These are phyloP conservation scores for Tolypocladium ovalisporum DNA, from an alignment of 2,329 filamentous ascomycete species.

Conservation along the genomic window DNA sequence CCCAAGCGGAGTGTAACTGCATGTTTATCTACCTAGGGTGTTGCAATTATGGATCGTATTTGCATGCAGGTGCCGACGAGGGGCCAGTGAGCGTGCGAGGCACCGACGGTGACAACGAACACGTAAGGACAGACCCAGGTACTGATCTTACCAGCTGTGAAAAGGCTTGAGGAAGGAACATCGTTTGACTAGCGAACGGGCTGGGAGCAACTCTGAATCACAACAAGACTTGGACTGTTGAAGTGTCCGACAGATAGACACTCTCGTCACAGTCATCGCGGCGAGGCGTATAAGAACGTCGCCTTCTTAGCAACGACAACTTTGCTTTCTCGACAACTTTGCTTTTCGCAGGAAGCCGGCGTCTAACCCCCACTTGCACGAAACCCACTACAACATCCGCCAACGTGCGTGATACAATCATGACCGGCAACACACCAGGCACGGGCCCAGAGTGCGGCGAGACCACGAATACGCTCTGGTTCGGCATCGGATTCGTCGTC, in stretches of 20 bases:
- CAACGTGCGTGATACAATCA: not conserved
- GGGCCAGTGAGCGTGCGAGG: too few relatives aligned
- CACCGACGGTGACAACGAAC: too few relatives aligned
- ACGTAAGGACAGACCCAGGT: too few relatives aligned
- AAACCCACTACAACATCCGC: not conserved
- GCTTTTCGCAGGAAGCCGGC: not conserved
- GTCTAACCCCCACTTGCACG: not conserved
- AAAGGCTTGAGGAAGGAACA: too few relatives aligned
- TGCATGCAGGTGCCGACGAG: too few relatives aligned
- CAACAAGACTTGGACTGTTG: too few relatives aligned
- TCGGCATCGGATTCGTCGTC: not conserved
- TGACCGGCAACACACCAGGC: not conserved
- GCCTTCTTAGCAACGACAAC: not conserved
- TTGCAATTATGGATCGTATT: too few relatives aligned
- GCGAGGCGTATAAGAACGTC: not conserved
- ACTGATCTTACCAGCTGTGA: too few relatives aligned
- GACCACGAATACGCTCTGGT: not conserved
- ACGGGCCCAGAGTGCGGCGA: not conserved
- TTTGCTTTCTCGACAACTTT: not conserved
- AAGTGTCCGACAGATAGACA: too few relatives aligned
- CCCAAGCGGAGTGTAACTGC: too few relatives aligned
- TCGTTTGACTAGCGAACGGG: too few relatives aligned
- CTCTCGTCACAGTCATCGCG: not conserved
- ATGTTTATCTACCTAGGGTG: too few relatives aligned
- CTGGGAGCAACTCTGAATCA: not conserved